These are phyloP conservation scores for Thelephora aurantiotincta DNA, from an alignment of 768 basidiomycete genomes.

Conservation along the genomic window DNA sequence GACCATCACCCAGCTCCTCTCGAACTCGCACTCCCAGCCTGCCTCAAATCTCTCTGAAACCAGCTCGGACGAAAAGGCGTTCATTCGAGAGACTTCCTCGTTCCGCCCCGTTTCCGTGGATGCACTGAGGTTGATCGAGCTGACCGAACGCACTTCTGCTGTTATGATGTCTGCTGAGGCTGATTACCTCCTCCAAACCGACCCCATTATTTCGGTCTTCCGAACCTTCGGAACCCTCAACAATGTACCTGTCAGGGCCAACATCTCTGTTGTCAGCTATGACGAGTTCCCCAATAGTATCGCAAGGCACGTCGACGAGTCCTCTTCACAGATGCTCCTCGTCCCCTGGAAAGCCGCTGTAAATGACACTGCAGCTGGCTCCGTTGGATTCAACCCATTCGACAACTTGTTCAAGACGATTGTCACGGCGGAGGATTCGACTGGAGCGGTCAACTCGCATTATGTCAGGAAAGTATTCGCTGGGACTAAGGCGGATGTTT, in stretches of 20 bases:
- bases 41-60: background rate
- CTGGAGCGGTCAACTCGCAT: slow-evolving; percentile 56
- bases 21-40: background rate
- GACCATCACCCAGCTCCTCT: slow-evolving; percentile 63
- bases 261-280: slow-evolving; percentile 62
- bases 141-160: slow-evolving; percentile 79
- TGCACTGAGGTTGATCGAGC: slow-evolving; percentile 78
- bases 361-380: slow-evolving; percentile 15
- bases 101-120: slow-evolving; percentile 36
- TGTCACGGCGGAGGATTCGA: slow-evolving; percentile 31
- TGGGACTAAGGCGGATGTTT: slow-evolving; percentile 61
- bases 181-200: slow-evolving; percentile 52
- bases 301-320: slow-evolving; percentile 38
- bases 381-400: slow-evolving; percentile 42
- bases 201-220: slow-evolving; percentile 62
- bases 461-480: slow-evolving; percentile 77
- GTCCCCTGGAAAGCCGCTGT: slow-evolving; percentile 57
- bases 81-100: slow-evolving; percentile 2
- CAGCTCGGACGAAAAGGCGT: slow-evolving; percentile 17
- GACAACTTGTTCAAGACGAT: slow-evolving; percentile 60
- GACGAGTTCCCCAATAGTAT: slow-evolving; percentile 63
- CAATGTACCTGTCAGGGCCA: slow-evolving; percentile 47
- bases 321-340: slow-evolving; percentile 59
- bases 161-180: slow-evolving; percentile 72
- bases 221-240: slow-evolving; percentile 67